Evolutionary conservation across 805 yeast species (phyloP), one percentile per base, ranked within the genome.

Genomic region (Nakazawaea molendinolei): DNA sequence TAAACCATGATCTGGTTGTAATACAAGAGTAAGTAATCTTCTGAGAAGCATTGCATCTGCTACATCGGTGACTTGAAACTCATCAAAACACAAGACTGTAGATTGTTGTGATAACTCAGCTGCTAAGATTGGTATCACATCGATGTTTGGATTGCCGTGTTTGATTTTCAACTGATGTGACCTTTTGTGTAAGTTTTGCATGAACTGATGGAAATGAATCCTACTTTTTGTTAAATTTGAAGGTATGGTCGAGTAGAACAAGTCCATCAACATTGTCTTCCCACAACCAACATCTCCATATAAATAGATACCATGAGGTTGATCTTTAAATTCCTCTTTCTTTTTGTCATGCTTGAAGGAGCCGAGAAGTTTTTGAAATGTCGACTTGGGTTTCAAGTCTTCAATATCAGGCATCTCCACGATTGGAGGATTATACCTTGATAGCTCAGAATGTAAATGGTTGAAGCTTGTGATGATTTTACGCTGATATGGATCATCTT

Each of bases 201-300:
- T 92, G 57, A 92, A 92, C 48, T 87, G 95, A 58, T 92, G 98
- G 67, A 92, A 92, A 58, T 92, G 98, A 31, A 90, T 67, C 45
- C 98, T 69, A 48, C 67, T 71, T 51, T 87, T 86, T 9, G 90
- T 71, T 40, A 92, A 63, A 52, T 82, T 85, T 0, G 58, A 34
- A 0, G 97, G 97, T 13, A 90, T 71, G 0, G 95, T 86, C 15
- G 74, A 65, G 59, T 89, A 92, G 51, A 92, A 92, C 46, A 92
- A 65, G 58, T 92, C 97, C 97, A 92, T 90, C 42, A 92, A 65
- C 97, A 92, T 90, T 6, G 98, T 92, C 54, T 92, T 90, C 4
- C 98, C 98, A 58, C 97, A 89, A 2, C 98, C 98, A 28, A 92
- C 98, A 56, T 92, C 97, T 16, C 98, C 98, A 58, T 85, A 92